Conservation (phyloP, 371 early-diverging fungal species). For the Basidiobolus heterosporus region DNA sequence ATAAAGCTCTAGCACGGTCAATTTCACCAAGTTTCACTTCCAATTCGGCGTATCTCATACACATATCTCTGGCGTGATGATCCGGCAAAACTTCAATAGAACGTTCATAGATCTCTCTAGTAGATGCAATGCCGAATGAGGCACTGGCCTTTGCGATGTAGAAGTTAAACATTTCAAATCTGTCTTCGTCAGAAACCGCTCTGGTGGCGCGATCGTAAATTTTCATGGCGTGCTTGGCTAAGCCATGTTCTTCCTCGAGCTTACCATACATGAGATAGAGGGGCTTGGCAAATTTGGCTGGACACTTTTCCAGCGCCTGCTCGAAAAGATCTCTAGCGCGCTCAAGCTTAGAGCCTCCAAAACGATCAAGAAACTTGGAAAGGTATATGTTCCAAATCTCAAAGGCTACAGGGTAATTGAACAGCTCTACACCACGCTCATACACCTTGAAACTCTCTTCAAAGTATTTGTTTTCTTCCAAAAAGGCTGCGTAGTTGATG, state of each 20-base stretch:
- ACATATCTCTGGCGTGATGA: slow-evolving; percentile 57
- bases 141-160: slow-evolving; percentile 79
- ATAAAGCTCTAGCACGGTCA: slow-evolving; percentile 87
- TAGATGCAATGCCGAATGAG: slow-evolving; percentile 71
- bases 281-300: slow-evolving; percentile 70
- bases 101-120: slow-evolving; percentile 80
- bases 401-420: slow-evolving; percentile 90
- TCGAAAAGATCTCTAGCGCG: slow-evolving; percentile 90
- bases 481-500: slow-evolving; percentile 79
- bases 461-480: slow-evolving; percentile 77
- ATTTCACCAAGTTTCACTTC: slow-evolving; percentile 87
- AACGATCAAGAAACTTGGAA: slow-evolving; percentile 67
- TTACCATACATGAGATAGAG: slow-evolving; percentile 85
- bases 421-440: slow-evolving; percentile 88
- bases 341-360: slow-evolving; percentile 72
- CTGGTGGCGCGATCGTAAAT: slow-evolving; percentile 83
- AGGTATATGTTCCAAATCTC: slow-evolving; percentile 95
- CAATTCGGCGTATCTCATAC: slow-evolving; percentile 65
- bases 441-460: slow-evolving; percentile 90
- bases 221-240: slow-evolving; percentile 79
- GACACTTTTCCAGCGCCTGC: slow-evolving; percentile 78
- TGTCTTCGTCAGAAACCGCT: slow-evolving; percentile 56
- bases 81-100: slow-evolving; percentile 81
- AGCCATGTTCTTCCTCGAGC: slow-evolving; percentile 84
- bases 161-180: slow-evolving; percentile 66